These are phyloP conservation scores for Triadica sebifera DNA, from an alignment of 345 rosid genomes.

Conservation along the genomic window DNA sequence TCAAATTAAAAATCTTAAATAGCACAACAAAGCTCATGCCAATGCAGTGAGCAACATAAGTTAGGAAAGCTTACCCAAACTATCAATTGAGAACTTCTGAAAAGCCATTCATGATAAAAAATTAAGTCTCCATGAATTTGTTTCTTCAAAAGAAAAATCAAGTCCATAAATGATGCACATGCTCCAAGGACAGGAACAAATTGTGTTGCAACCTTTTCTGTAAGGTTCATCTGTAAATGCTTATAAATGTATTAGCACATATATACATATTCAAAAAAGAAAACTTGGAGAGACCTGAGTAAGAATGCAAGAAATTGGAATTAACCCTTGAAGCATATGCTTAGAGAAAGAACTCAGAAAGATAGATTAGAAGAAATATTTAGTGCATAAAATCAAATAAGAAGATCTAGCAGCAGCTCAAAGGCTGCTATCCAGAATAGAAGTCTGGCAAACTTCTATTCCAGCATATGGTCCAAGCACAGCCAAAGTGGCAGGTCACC, in stretches of 20 bases:
- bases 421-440: background rate
- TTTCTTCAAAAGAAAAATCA: constrained; percentile 45
- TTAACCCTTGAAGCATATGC: background rate
- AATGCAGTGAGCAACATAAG: constrained; percentile 2
- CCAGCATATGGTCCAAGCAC: background rate
- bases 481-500: background rate
- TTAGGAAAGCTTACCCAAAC: constrained; percentile 63
- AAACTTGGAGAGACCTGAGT: background rate
- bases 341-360: constrained; percentile 3
- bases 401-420: background rate
- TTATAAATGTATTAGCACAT: constrained; percentile 10
- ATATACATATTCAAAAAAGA: constrained; percentile 2
- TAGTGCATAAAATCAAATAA: background rate
- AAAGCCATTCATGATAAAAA: constrained; percentile 50
- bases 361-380: background rate
- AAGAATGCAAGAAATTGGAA: constrained; percentile 3
- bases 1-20: constrained; percentile 10
- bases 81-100: constrained; percentile 44
- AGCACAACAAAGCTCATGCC: constrained; percentile 5
- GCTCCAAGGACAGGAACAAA: constrained; percentile 59
- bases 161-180: constrained; percentile 55
- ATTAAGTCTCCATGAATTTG: constrained; percentile 37
- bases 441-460: background rate
- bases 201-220: constrained; percentile 48
- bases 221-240: constrained; percentile 38